Evolutionary conservation across 2,329 filamentous ascomycete genomes (phyloP).

Genomic region (Emericellopsis atlantica): DNA sequence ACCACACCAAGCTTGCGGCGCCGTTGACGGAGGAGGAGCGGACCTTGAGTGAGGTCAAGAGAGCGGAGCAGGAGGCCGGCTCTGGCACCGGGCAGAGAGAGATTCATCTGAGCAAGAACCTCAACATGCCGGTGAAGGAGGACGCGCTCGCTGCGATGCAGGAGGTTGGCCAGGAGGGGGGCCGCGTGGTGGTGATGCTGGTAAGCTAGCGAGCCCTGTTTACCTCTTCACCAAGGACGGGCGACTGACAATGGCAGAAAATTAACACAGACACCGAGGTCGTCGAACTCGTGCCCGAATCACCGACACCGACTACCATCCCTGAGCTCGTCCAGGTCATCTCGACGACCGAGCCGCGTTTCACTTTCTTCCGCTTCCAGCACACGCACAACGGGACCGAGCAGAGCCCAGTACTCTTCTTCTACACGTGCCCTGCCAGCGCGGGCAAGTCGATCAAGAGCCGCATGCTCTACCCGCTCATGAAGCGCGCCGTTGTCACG

Average conservation of each 20-base stretch:
- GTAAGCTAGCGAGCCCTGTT: conserved; percentile 25
- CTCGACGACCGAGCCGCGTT: conserved; percentile 57
- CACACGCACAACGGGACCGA: conserved; percentile 40
- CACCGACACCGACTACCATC: conserved; percentile 40
- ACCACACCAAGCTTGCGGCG: conserved; percentile 49
- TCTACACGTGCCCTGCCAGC: conserved; percentile 66
- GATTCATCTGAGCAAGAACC: conserved; percentile 44
- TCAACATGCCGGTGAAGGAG: conserved; percentile 46
- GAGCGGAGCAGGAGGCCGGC: conserved; percentile 63
- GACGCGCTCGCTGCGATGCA: conserved; percentile 53
- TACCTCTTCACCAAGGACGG: too few relatives aligned
- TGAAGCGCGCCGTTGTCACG: conserved; percentile 54
- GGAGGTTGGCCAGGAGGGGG: conserved; percentile 38
- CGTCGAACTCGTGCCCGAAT: conserved; percentile 49
- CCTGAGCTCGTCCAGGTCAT: conserved; percentile 46
- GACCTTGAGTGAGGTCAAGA: conserved; percentile 57
- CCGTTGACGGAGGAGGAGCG: conserved; percentile 72
- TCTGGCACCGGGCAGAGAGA: conserved; percentile 49
- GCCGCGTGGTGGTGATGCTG: conserved; percentile 49
- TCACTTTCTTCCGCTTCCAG: conserved; percentile 62
- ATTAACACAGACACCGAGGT: conserved; percentile 60
- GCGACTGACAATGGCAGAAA: conserved; percentile 34
- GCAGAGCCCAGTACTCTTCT: conserved; percentile 56
- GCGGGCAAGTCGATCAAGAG: conserved; percentile 63
- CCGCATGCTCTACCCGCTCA: conserved; percentile 71